phyloP scores from a whole-genome alignment of 2,329 filamentous ascomycete species.

The Diaporthe capsici region DNA sequence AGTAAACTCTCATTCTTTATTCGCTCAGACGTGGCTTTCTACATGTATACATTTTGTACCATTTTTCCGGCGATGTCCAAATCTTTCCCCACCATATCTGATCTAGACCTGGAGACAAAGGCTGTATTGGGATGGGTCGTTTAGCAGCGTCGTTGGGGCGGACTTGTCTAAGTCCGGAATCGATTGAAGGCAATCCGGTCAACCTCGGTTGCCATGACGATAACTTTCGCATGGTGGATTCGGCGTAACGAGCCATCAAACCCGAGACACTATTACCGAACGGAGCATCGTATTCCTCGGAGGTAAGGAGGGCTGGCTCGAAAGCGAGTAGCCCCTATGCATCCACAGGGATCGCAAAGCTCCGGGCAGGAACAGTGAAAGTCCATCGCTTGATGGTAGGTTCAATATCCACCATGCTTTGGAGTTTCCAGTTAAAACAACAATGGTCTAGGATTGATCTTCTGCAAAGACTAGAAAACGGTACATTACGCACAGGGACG shows the following conservation, averaged over 20 bases:
- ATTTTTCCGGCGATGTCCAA: not conserved
- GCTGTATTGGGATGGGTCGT: not conserved
- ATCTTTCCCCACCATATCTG: not conserved
- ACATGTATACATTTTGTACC: conserved; percentile 2
- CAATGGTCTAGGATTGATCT: not conserved
- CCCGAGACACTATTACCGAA: not conserved
- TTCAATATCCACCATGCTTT: not conserved
- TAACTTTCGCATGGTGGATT: not conserved
- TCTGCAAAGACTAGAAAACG: not conserved
- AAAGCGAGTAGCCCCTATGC: conserved; percentile 11
- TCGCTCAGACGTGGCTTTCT: not conserved
- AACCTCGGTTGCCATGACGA: conserved; percentile 10
- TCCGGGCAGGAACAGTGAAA: not conserved
- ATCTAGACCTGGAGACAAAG: not conserved
- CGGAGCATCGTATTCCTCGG: not conserved
- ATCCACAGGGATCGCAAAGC: not conserved
- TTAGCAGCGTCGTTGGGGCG: not conserved
- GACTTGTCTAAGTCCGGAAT: conserved; percentile 18
- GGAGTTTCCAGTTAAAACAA: not conserved
- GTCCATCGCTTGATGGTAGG: not conserved
- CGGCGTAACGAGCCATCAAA: not conserved
- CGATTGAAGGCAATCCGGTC: not conserved
- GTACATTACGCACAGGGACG: not conserved
- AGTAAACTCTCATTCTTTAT: not conserved
- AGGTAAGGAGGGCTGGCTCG: not conserved